Evolutionary conservation across 257 asterid genomes (phyloP), one percentile per base, ranked within the genome.

Genomic region (Datura wrightii): DNA sequence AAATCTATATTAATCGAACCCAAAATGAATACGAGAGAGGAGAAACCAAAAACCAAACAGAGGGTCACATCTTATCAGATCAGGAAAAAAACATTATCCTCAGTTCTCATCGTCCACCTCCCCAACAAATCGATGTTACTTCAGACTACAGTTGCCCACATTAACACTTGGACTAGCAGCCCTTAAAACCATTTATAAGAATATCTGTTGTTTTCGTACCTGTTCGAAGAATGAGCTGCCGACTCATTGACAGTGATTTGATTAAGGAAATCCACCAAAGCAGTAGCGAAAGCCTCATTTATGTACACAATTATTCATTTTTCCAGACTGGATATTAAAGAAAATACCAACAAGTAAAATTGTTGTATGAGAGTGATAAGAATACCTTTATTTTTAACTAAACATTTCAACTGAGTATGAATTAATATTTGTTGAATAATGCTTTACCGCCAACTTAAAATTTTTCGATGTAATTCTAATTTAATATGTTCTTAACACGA

Each of bases 91-190:
- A 39, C 10, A 72, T 37, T 42, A 39, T 48, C 14, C 42, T 6
- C 5, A 24, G 42, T 48, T 9, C 42, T 74, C 56, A 48, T 74
- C n/a, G 2, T 74, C 24, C 19, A 48, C 44, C 41, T 48, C 59
- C 19, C 80, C 13, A 74, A 74, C 60, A 74, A 74, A 24, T 19
- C 7, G 80, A 48, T 74, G 14, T 46, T 19, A 74, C 19, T 74
- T 74, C 60, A 48, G 80, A 48, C 7, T 11, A 74, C 80, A 74
- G 80, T 46, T 6, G 80, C 13, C 37, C 31, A 24, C 31, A 42
- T 72, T 44, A 71, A 44, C 80, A n/a, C 5, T 65, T 72, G 41
- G 79, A 3, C 80, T 55, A 44, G 10, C 10, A 5, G n/a, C 2
- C 16, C 1, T 10, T 18, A 44, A 44, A 5, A 14, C 54, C 52